Evolutionary conservation across 2,329 filamentous ascomycete genomes (phyloP).

Genomic region (Colletotrichum coccodes): DNA sequence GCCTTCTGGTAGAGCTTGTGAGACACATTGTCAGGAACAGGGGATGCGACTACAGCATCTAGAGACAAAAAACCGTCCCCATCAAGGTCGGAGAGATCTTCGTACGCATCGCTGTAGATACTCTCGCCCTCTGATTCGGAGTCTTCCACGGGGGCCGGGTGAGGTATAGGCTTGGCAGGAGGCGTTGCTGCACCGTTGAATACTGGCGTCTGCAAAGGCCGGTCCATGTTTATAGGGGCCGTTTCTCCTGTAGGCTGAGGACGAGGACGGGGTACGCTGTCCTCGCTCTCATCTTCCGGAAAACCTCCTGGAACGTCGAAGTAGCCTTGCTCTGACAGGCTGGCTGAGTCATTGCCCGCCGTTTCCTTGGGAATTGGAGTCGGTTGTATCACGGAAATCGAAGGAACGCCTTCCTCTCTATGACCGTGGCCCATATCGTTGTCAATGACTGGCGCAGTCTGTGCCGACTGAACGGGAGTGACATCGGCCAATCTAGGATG

Average conservation of each 20-base stretch:
- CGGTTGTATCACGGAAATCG: constrained; percentile 56
- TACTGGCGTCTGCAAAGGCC: neutral
- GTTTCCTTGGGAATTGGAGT: constrained; percentile 47
- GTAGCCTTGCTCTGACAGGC: constrained; percentile 36
- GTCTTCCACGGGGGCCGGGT: constrained; percentile 39
- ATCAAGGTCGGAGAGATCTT: constrained; percentile 74
- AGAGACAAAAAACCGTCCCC: constrained; percentile 77
- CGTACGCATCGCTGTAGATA: constrained; percentile 81
- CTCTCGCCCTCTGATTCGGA: constrained; percentile 62
- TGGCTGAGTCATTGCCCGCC: neutral
- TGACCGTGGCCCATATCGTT: neutral
- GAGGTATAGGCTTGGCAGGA: neutral
- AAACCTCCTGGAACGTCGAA: constrained; percentile 70
- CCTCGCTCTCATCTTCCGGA: constrained; percentile 51
- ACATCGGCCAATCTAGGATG: constrained; percentile 2
- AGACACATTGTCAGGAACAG: constrained; percentile 33
- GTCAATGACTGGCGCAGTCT: neutral
- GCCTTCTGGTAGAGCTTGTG: constrained; percentile 31
- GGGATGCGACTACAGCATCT: constrained; percentile 66
- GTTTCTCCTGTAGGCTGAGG: neutral
- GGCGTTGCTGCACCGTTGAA: neutral
- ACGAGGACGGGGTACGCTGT: constrained; percentile 33
- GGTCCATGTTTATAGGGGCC: neutral
- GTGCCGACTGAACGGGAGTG: neutral
- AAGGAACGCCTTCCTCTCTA: constrained; percentile 44